Conservation (phyloP, 768 basidiomycete genomes). For the Nidularia sp. region DNA sequence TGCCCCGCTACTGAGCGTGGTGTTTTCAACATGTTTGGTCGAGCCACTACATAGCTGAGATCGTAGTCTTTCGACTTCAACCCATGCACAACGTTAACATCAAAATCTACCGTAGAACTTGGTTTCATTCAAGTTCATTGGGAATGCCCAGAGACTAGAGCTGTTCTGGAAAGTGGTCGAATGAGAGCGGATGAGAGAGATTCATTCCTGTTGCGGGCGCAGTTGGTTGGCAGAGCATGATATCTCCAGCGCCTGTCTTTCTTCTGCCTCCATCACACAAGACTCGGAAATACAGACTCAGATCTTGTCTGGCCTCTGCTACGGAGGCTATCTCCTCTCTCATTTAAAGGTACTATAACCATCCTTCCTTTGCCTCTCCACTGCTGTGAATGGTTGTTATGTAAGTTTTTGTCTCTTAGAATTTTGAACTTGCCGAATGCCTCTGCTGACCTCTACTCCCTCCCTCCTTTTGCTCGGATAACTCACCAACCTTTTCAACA, state of each 20-base stretch:
- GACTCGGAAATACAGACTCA: slow-evolving; percentile 1
- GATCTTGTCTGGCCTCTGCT: background rate
- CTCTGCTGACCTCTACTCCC: slow-evolving; percentile 15
- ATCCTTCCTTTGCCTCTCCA: background rate
- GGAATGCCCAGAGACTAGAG: slow-evolving; percentile 4
- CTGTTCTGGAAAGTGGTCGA: slow-evolving; percentile 7
- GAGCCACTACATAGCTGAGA: too few species aligned
- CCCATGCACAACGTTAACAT: too few species aligned
- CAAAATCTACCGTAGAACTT: too few species aligned
- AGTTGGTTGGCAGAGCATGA: background rate
- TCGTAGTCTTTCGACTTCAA: too few species aligned
- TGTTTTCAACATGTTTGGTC: too few species aligned
- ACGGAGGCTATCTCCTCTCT: too few species aligned
- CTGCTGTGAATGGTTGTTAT: too few species aligned
- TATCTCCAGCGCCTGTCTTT: background rate
- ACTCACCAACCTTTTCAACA: too few species aligned
- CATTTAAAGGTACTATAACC: background rate
- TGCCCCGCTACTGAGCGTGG: too few species aligned
- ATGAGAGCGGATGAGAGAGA: slow-evolving; percentile 15
- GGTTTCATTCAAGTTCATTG: background rate
- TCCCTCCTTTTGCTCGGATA: too few species aligned
- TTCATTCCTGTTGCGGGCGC: slow-evolving; percentile 14
- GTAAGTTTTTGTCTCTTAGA: slow-evolving; percentile 23
- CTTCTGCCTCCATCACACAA: slow-evolving; percentile 2
- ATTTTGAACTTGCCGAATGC: slow-evolving; percentile 2